Conservation (phyloP, 768 basidiomycete species). For the Candolleomyces aberdarensis region DNA sequence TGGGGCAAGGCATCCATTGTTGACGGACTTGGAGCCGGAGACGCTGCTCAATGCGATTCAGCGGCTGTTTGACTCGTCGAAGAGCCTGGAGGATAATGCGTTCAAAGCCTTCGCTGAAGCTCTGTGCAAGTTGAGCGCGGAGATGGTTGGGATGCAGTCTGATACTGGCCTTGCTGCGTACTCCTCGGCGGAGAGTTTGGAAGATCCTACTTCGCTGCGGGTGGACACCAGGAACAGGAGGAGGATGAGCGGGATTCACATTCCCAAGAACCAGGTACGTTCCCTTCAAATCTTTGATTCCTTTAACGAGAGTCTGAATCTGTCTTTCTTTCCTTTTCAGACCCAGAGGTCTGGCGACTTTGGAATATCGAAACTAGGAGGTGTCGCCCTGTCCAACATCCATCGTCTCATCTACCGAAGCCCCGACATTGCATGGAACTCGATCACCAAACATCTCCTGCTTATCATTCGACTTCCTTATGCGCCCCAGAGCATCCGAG, state of each 20-base stretch:
- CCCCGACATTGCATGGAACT: slow-evolving; percentile 81
- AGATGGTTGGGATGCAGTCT: slow-evolving; percentile 91
- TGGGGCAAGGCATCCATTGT: slow-evolving; percentile 50
- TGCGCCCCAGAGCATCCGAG: slow-evolving; percentile 75
- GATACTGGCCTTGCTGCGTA: slow-evolving; percentile 29
- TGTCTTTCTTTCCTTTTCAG: slow-evolving; percentile 2
- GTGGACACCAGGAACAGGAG: slow-evolving; percentile 52
- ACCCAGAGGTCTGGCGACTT: slow-evolving; percentile 85
- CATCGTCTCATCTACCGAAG: slow-evolving; percentile 83
- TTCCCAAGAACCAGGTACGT: slow-evolving; percentile 74
- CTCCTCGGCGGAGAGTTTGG: slow-evolving; percentile 34
- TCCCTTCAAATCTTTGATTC: neutral
- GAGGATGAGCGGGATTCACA: slow-evolving; percentile 84
- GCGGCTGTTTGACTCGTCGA: slow-evolving; percentile 82
- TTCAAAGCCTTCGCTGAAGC: slow-evolving; percentile 77
- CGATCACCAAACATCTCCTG: slow-evolving; percentile 77
- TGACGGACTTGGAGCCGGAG: slow-evolving; percentile 74
- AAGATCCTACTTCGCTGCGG: slow-evolving; percentile 32
- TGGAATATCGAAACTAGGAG: slow-evolving; percentile 84
- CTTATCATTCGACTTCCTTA: slow-evolving; percentile 65
- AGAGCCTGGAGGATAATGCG: slow-evolving; percentile 77
- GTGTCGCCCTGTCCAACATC: slow-evolving; percentile 78
- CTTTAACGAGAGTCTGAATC: neutral
- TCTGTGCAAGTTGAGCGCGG: slow-evolving; percentile 80
- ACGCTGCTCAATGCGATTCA: slow-evolving; percentile 73